These are phyloP conservation scores for Histomonas meleagridis DNA, from an alignment of 208 protist genomes.

Conservation along the genomic window DNA sequence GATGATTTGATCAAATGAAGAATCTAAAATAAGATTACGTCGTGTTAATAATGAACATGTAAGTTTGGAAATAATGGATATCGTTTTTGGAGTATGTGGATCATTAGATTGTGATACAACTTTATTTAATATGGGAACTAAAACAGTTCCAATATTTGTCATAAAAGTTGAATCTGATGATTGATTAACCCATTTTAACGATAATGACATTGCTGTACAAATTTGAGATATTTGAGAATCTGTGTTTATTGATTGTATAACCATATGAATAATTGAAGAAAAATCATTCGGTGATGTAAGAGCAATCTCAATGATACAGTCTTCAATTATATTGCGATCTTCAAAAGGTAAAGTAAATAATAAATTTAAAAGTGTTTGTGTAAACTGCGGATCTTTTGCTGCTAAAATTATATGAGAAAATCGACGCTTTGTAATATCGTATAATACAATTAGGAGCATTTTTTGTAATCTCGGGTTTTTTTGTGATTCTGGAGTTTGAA, in stretches of 20 bases:
- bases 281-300: background rate
- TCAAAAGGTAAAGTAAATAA: background rate
- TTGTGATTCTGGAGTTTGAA: background rate
- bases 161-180: background rate
- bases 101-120: background rate
- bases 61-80: background rate
- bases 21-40: background rate
- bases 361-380: background rate
- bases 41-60: background rate
- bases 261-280: background rate
- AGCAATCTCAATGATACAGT: background rate
- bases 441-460: background rate
- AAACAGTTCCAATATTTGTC: background rate
- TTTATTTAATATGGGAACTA: background rate
- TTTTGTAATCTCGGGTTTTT: background rate
- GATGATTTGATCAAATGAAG: background rate
- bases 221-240: background rate
- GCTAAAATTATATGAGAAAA: background rate
- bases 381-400: background rate
- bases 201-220: background rate
- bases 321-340: background rate
- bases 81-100: background rate
- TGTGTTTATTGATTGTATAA: background rate
- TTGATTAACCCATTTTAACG: background rate
- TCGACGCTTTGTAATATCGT: background rate